Conservation (phyloP, 116 monocot species). For the Papilionanthe hybrid region DNA sequence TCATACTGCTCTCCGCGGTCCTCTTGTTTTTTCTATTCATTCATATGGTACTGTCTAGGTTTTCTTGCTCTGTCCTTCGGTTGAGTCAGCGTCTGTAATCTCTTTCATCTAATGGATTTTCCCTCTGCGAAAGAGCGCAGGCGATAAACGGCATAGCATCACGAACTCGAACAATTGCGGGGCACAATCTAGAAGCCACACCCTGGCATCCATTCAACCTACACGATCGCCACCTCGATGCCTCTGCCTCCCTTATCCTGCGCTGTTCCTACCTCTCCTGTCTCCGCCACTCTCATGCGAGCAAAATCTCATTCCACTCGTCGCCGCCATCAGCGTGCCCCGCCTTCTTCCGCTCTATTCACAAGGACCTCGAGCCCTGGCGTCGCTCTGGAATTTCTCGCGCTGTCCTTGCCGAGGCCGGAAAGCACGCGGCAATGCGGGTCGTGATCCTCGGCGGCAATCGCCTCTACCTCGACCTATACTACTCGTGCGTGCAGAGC, state of each 20-base stretch:
- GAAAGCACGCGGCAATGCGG: slow-evolving; percentile 30
- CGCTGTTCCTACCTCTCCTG: slow-evolving; percentile 49
- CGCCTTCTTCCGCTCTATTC: slow-evolving; percentile 23
- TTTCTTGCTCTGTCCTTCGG: too few species aligned
- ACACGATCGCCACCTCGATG: background rate
- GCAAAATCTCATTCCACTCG: background rate
- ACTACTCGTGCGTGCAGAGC: slow-evolving; percentile 55
- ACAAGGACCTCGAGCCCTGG: slow-evolving; percentile 48
- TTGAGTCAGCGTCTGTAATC: too few species aligned
- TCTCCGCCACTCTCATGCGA: slow-evolving; percentile 15
- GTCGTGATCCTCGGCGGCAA: slow-evolving; percentile 24
- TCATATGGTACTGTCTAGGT: background rate
- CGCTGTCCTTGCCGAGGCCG: slow-evolving; percentile 24
- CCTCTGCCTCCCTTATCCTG: slow-evolving; percentile 14
- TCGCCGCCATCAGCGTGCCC: slow-evolving; percentile 18
- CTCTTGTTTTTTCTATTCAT: background rate
- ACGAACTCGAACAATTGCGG: slow-evolving; percentile 35
- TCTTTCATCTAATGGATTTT: background rate
- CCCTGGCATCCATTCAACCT: slow-evolving; percentile 53
- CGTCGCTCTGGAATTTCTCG: slow-evolving; percentile 23
- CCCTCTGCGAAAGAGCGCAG: slow-evolving; percentile 14
- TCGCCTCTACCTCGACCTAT: slow-evolving; percentile 39
- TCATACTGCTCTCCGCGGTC: slow-evolving; percentile 3
- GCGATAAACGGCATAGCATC: slow-evolving; percentile 14
- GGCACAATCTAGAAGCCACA: slow-evolving; percentile 59